phyloP scores from a whole-genome alignment of 495 filamentous ascomycete genomes.

The Aspergillus bridgeri region DNA sequence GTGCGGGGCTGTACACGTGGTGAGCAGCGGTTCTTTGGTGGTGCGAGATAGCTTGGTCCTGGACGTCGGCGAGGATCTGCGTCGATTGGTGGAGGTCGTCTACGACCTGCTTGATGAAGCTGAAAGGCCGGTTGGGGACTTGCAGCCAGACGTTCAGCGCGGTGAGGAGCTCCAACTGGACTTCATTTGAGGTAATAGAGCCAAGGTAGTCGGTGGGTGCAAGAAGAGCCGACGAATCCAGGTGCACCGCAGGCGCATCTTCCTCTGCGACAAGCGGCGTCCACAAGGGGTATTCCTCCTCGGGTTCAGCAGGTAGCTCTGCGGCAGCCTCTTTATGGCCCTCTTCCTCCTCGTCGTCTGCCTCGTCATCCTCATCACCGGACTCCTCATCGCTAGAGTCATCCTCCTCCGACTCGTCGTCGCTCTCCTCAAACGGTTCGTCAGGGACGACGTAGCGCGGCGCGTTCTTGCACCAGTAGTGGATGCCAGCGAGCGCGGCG shows the following conservation, averaged over 20 bases:
- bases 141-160: conserved; percentile 17
- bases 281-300: conserved; percentile 1
- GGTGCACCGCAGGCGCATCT: background rate
- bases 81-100: conserved; percentile 19
- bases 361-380: background rate
- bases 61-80: conserved; percentile 30
- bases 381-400: background rate
- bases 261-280: conserved; percentile 6
- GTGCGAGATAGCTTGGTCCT: conserved; percentile 31
- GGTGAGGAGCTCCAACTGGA: conserved; percentile 11
- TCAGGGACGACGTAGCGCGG: conserved; percentile 11
- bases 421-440: conserved; percentile 4
- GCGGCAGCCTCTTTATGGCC: background rate
- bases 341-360: background rate
- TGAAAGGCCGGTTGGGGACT: conserved; percentile 19
- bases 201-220: conserved; percentile 11
- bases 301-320: conserved; percentile 3
- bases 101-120: conserved; percentile 21
- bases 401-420: conserved; percentile 2
- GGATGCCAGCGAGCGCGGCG: conserved; percentile 10
- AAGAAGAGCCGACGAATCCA: conserved; percentile 7
- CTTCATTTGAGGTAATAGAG: background rate
- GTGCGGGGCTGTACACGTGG: conserved; percentile 29
- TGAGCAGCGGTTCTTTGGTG: conserved; percentile 28
- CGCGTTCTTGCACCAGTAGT: conserved; percentile 17